Percentiles rank a stretch among this genome's conserved stretches.
phyloP scores from a whole-genome alignment of 768 basidiomycete species.

The Agrocybe pediades region DNA sequence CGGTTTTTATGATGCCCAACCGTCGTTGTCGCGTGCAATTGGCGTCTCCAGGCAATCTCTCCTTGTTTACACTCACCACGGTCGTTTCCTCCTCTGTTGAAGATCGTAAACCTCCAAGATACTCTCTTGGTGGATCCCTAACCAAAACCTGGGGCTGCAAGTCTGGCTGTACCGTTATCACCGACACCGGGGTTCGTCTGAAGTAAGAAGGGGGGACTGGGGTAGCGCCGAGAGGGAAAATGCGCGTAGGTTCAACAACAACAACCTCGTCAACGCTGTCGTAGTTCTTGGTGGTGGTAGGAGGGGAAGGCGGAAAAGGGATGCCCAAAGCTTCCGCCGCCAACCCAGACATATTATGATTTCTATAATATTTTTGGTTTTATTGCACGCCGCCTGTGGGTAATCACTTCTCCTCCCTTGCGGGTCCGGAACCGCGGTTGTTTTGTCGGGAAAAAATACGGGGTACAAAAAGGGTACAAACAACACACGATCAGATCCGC shows the following conservation, averaged over 20 bases:
- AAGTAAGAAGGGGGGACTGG: neutral
- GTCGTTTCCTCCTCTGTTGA: slow-evolving; percentile 12
- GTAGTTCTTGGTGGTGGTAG: neutral
- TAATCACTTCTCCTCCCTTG: neutral
- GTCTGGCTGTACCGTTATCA: neutral
- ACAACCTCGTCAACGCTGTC: neutral
- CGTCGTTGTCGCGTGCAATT: slow-evolving; percentile 11
- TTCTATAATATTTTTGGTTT: neutral
- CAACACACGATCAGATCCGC: slow-evolving; percentile 19
- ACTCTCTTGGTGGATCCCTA: slow-evolving; percentile 32
- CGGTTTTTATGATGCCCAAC: neutral
- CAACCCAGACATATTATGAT: neutral
- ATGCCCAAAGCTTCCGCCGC: neutral
- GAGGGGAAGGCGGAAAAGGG: neutral
- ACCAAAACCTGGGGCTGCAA: slow-evolving; percentile 18
- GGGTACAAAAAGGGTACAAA: slow-evolving; percentile 16
- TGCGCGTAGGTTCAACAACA: neutral
- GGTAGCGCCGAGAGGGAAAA: neutral
- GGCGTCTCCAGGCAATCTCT: neutral
- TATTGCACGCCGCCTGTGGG: slow-evolving; percentile 5
- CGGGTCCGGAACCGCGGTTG: slow-evolving; percentile 8
- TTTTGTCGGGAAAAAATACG: slow-evolving; percentile 15
- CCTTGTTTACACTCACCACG: slow-evolving; percentile 29
- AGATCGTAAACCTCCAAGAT: slow-evolving; percentile 18
- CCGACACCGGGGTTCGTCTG: neutral